Base-by-base conservation (phyloP, 108 stramenopile genomes). In the Fragilariopsis cylindrus region DNA sequence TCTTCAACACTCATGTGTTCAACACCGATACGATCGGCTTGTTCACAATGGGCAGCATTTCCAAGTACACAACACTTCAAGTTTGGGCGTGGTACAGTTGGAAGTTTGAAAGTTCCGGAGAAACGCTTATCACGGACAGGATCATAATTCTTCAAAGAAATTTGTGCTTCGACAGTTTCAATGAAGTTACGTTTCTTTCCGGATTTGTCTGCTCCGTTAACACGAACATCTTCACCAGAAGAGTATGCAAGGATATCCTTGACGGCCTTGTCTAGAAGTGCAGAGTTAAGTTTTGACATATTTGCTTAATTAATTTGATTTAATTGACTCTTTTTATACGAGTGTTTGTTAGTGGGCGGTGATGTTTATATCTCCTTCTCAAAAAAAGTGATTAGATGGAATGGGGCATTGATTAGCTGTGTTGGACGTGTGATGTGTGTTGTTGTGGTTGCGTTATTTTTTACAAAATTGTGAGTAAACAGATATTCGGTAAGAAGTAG, bases 71-170 rank as follows among this genome's bases (percentile, higher is more conserved):
- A 99, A 78, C 96, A 85, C 87, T 97, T 99, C 77, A 98, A 82
- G 85, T 95, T 93, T 67, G 98, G 99, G 57, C 97, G 91, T 64
- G 97, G 96, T 55, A 96, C 85, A 65, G 81, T 55, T 48, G 98
- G 98, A 72, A 99, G 96, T 82, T 94, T 96, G 96, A 99, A 98
- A 75, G 98, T 97, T 76, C 99, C 99, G 79, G 97, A 96, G 97
- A 99, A 99, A 97, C 98, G 98, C 92, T 99, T 99, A 96, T 99
- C 99, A 85, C 98, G 96, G 79, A 95, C 95, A 66, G 98, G 98
- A 87, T 99, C 99, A 90, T 99, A 99, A 96, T 99, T 99, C 96
- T 99, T 99, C 73, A 99, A 84, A 18, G 91, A 91, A 80, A 98
- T 93, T 88, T 99, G 99, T 66, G 94, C 80, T 79, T 99, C 99